These are phyloP conservation scores for Cryptosporidium xiaoi DNA, from an alignment of 169 alveolate genomes.

Conservation along the genomic window DNA sequence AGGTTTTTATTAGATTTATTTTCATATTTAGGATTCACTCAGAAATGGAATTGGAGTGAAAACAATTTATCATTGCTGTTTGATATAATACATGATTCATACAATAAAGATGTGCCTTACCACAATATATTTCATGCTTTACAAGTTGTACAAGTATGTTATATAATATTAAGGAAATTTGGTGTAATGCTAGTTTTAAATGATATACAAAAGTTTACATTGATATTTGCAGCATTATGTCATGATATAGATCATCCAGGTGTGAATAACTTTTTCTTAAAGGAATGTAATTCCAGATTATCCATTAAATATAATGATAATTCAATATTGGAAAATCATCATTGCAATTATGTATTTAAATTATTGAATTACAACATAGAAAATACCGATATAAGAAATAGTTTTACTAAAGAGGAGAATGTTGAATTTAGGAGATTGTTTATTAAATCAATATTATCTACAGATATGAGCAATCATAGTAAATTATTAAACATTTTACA, in stretches of 20 bases:
- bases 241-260: conserved; percentile 90
- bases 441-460: conserved; percentile 79
- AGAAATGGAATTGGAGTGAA: conserved; percentile 54
- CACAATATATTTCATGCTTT: conserved; percentile 89
- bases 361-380: conserved; percentile 38
- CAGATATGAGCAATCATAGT: conserved; percentile 81
- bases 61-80: conserved; percentile 6
- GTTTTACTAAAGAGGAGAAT: conserved; percentile 75
- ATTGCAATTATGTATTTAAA: conserved; percentile 74
- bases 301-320: conserved; percentile 83
- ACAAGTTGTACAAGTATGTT: conserved; percentile 84
- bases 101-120: conserved; percentile 80
- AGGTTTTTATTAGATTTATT: conserved; percentile 37
- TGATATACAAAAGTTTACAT: conserved; percentile 79
- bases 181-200: conserved; percentile 71
- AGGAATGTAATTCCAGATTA: conserved; percentile 76
- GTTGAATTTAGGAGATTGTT: conserved; percentile 77
- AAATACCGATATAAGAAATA: conserved; percentile 75
- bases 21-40: conserved; percentile 36
- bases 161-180: conserved; percentile 74
- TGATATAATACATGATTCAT: conserved; percentile 70
- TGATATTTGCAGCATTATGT: conserved; percentile 83
- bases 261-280: conserved; percentile 81
- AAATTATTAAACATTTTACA: conserved; percentile 10
- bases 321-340: conserved; percentile 85